phyloP scores from a whole-genome alignment of 2,329 filamentous ascomycete species.

The Xylariaceae sp. region DNA sequence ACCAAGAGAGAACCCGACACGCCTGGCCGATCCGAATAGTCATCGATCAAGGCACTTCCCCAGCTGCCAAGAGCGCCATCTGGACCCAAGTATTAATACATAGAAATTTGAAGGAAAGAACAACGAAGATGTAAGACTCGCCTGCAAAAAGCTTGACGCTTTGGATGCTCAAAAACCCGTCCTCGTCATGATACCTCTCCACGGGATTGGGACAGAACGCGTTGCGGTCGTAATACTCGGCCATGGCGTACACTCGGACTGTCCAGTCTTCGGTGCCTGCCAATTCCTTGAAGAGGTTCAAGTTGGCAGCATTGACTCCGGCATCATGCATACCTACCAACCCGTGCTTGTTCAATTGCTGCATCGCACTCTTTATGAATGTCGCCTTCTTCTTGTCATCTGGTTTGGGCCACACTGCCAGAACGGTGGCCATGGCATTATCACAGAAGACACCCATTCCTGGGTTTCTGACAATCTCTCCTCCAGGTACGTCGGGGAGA shows the following conservation, averaged over 20 bases:
- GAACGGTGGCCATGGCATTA: constrained; percentile 62
- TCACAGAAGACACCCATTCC: constrained; percentile 67
- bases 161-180: constrained; percentile 49
- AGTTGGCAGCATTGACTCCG: constrained; percentile 50
- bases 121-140: constrained; percentile 27
- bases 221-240: constrained; percentile 60
- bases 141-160: constrained; percentile 67
- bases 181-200: constrained; percentile 36
- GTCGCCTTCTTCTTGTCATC: constrained; percentile 44
- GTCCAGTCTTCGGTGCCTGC: constrained; percentile 49
- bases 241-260: constrained; percentile 62
- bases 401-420: constrained; percentile 52
- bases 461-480: constrained; percentile 56
- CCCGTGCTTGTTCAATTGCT: constrained; percentile 56
- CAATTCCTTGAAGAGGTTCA: constrained; percentile 50
- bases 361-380: constrained; percentile 57
- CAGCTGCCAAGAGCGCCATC: constrained; percentile 66
- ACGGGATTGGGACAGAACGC: constrained; percentile 54
- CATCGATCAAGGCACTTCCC: constrained; percentile 67
- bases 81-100: constrained; percentile 30
- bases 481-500: constrained; percentile 52
- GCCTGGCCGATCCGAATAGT: constrained; percentile 58
- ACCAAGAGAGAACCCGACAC: constrained; percentile 61
- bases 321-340: constrained; percentile 67
- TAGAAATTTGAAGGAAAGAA: not conserved